These are phyloP conservation scores for Leccinum angustisporum DNA, from an alignment of 1,284 basidiomycete species.

Conservation along the genomic window DNA sequence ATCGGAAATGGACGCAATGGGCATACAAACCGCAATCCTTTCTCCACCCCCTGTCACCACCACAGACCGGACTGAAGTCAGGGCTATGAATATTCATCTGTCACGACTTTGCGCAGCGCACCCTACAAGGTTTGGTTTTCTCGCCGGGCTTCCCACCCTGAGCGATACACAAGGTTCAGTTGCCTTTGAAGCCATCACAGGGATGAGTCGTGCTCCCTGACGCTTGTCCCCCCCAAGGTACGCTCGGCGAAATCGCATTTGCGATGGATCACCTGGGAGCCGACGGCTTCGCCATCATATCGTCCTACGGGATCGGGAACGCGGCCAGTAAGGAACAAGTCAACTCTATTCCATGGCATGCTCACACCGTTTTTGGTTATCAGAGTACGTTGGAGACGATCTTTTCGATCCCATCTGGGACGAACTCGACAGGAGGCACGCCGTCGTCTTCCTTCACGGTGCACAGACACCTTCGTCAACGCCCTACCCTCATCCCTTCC, in stretches of 20 bases:
- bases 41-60: slow-evolving; percentile 61
- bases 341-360: slow-evolving; percentile 1
- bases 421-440: slow-evolving; percentile 55
- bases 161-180: slow-evolving; percentile 55
- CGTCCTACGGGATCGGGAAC: slow-evolving; percentile 55
- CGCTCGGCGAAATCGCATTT: slow-evolving; percentile 54
- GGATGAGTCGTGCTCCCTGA: too few relatives aligned
- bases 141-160: slow-evolving; percentile 61
- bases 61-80: slow-evolving; percentile 43
- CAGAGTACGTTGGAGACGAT: slow-evolving; percentile 66
- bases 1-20: slow-evolving; percentile 55
- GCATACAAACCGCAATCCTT: slow-evolving; percentile 58
- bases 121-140: slow-evolving; percentile 62
- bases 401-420: slow-evolving; percentile 63
- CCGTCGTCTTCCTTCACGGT: slow-evolving; percentile 70
- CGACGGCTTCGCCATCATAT: slow-evolving; percentile 61
- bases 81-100: slow-evolving; percentile 48
- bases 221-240: slow-evolving; percentile 38
- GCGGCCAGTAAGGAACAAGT: slow-evolving; percentile 40
- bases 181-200: neutral
- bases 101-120: slow-evolving; percentile 47
- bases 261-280: slow-evolving; percentile 58
- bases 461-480: slow-evolving; percentile 61
- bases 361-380: slow-evolving; percentile 6
- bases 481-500: slow-evolving; percentile 56